phyloP scores from a whole-genome alignment of 2,329 filamentous ascomycete species.

The Ascochyta lentis region DNA sequence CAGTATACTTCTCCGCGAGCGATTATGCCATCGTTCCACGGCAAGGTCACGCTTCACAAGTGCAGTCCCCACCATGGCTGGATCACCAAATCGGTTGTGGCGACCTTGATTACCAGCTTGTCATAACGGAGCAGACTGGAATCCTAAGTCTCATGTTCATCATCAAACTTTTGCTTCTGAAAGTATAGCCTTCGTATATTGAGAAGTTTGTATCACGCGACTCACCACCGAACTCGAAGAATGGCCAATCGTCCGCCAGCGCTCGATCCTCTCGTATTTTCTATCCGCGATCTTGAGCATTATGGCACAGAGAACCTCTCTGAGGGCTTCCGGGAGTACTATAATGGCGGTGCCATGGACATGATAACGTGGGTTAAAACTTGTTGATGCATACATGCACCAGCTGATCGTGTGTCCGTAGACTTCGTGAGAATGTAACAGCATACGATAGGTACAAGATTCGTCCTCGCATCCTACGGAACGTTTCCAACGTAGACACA shows the following conservation, averaged over 20 bases:
- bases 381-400: background rate
- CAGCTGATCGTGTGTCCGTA: conserved; percentile 38
- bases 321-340: conserved; percentile 57
- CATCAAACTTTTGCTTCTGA: background rate
- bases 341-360: conserved; percentile 24
- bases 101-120: background rate
- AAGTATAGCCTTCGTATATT: background rate
- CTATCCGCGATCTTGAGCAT: conserved; percentile 39
- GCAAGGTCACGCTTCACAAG: background rate
- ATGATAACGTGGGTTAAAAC: conserved; percentile 16
- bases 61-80: background rate
- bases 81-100: background rate
- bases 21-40: background rate
- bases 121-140: background rate
- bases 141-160: background rate
- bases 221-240: background rate
- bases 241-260: conserved; percentile 28
- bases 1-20: conserved; percentile 11
- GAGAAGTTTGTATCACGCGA: background rate
- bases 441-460: conserved; percentile 45
- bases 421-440: conserved; percentile 44
- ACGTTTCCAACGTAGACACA: conserved; percentile 37
- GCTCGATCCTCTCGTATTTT: conserved; percentile 29
- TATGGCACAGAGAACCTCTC: conserved; percentile 50
- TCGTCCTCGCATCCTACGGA: conserved; percentile 41